Base-by-base conservation (phyloP, 345 rosid species). In the Dipteronia sinensis region DNA sequence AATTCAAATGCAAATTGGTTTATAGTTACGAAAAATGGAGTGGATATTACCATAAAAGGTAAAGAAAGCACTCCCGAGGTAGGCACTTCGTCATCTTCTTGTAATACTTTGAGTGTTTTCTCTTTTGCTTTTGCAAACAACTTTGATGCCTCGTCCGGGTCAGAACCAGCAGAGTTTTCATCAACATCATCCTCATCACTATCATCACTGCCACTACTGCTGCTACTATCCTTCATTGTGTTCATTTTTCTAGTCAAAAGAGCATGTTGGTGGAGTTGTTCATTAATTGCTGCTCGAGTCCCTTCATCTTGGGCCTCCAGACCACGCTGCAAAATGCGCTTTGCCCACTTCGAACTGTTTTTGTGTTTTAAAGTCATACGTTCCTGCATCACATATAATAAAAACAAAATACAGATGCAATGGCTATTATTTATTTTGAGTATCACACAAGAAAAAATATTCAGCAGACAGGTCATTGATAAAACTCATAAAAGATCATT, bases 21-120 rank as follows among this genome's bases (percentile, higher is more conserved):
- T 64, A 27, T 38, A 53, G n/a, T 56, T 10, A 47, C 46, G 11
- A 46, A 44, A 74, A 13, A 40, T 10, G 17, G 38, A 68, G 25
- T 63, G 74, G 67, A 29, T 61, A 51, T 72, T 91, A 96, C 99
- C 99, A 96, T 96, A 84, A 94, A 96, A 82, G 99, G 99, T 81
- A 96, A 86, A 75, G 97, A 86, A 72, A 90, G 82, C 72, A 96
- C 88, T 87, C 98, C 98, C 22, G 97, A 86, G 47, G 79, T 78
- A 65, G 97, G 90, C 63, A 80, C 80, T 83, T 89, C 92, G 62
- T 87, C 90, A 61, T 89, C 89, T 46, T 91, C 94, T 80, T 89
- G 92, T 44, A 92, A 66, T 59, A 87, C 76, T 85, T 87, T 80
- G 31, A 88, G 82, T 31, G 98, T 96, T 84, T 90, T 92, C 83